Base-by-base conservation (phyloP, 108 stramenopile species). In the Phaeodactylum tricornutum region DNA sequence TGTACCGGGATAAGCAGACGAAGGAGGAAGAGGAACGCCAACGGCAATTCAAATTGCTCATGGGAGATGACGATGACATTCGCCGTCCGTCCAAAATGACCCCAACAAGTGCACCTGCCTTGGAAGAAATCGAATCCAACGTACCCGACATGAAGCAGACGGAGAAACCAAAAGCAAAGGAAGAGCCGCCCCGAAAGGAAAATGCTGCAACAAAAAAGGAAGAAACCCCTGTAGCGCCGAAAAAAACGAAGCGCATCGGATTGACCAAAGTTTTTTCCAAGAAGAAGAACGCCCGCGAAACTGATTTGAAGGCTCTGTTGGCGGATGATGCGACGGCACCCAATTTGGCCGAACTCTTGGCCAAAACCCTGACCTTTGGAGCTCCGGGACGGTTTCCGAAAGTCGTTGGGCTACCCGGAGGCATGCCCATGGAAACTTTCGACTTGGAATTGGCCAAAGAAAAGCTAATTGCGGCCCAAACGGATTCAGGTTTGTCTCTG, bases 301-400 rank as follows among this genome's bases (percentile, higher is more conserved):
- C 76, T 14, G 72, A 86, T 36, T 39, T 90, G 22, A 62, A 55
- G 8, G 48, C 29, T 30, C 66, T 86, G 22, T 62, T 90, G 7
- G 38, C 62, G 15, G 43, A 51, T 1, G 62, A 53, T 51, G 81
- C 73, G 2, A 52, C 61, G 39, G 79, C 79, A 29, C 81, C 88
- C 7, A 71, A 81, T 53, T 81, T 86, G 54, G 77, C 83, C 8
- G 43, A 34, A 21, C 33, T 83, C 5, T 62, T 90, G 19, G 79
- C 84, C 0, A 83, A 90, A 39, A 66, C 81, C 32, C 63, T 92
- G 24, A 79, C 85, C 1, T 87, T 76, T 62, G 90, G 90, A 7
- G 90, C 90, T 25, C 90, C 90, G 25, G 90, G 90, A 20, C 71
- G 85, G 43, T 92, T 92, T 53, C 78, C 81, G 28, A 50, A 45